Evolutionary conservation across 108 stramenopile species (phyloP), one percentile per base, ranked within the genome.

Genomic region (Aurantiochytrium sp.): DNA sequence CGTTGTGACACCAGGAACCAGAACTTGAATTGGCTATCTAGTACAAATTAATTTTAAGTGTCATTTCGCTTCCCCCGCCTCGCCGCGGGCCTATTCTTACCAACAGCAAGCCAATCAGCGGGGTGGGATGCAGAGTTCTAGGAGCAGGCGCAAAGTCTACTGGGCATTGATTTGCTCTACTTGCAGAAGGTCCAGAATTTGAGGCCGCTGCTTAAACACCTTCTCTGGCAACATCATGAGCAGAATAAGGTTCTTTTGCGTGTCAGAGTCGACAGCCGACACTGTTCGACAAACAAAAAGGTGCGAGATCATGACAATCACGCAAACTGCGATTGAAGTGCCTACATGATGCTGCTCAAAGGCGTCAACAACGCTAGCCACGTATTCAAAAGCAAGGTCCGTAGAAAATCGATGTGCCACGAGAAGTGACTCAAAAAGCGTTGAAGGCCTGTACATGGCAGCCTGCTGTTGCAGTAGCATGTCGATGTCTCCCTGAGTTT

Each of bases 141-240:
- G 2, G 35, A 57, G 2, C 8, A 69, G 25, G 18, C 42, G 21
- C 64, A 23, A 14, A 23, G 14, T 55, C 4, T 28, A 83, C 18
- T 45, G 44, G 6, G n/a, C n/a, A 6, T 83, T 45, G 2, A 83
- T 53, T 0, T 83, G 76, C n/a, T 83, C 76, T 55, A 83, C 51
- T 45, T 83, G 49, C 0, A 83, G 51, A 12, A 83, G 25, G 76
- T 53, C 49, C 16, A 83, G 76, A 53, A 83, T 83, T 23, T 83
- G 76, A 35, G 76, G 76, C 23, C 76, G 12, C 16, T 83, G 76
- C 25, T 53, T 83, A 23, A 83, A 83, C 6, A 83, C 76, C 28
- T 83, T 83, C 51, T 83, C 76, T 23, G 76, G 76, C 76, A 83
- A 8, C 49, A 53, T 83, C 76, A 83, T 83, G 49, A 83, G 5